Base-by-base conservation (phyloP, 176 grass and related monocot species). In the Zoysia pacifica region DNA sequence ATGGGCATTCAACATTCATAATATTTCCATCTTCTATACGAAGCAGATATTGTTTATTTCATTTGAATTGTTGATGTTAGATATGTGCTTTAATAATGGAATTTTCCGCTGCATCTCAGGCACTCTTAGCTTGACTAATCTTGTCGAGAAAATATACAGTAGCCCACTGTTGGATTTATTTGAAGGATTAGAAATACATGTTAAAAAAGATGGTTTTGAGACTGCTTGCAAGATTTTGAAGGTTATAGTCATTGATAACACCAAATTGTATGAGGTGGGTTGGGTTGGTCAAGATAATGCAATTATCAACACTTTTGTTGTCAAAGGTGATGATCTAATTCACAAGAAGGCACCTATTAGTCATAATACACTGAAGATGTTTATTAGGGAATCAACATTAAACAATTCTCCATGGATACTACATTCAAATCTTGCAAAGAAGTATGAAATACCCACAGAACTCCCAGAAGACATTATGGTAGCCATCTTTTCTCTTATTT, bases 101-200 rank as follows among this genome's bases (percentile, higher is more conserved):
- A 43, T 80, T 90, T 64, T 73, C 28, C 66, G 47, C 48, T 76
- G 15, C 18, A 72, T 52, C 90, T 80, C 91, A 97, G 94, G 94
- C 60, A 87, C 85, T 76, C 86, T 90, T 74, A 86, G 11, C 74
- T 90, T 97, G 53, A 85, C 72, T 48, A 76, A 92, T 55, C 86
- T 97, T 84, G 75, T 97, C 47, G 79, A 97, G 70, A 79, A 89
- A 65, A 73, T 94, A 72, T 93, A 94, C 70, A 28, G 51, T 55
- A 87, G 64, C 58, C 85, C 93, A 70, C 74, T 89, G 59, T 79
- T 86, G 49, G 54, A 82, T 73, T 5, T 72, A 48, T 97, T 80
- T 91, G 91, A 97, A 93, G 91, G 95, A 61, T 76, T 89, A 87
- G 80, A 97, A 87, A 78, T 92, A 60, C 86, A 91, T 82, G 81